A percentile compares a stretch with the other conserved stretches of the same genome.
Conservation (phyloP, 805 yeast genomes). For the Tetrapisispora iriomotensis region DNA sequence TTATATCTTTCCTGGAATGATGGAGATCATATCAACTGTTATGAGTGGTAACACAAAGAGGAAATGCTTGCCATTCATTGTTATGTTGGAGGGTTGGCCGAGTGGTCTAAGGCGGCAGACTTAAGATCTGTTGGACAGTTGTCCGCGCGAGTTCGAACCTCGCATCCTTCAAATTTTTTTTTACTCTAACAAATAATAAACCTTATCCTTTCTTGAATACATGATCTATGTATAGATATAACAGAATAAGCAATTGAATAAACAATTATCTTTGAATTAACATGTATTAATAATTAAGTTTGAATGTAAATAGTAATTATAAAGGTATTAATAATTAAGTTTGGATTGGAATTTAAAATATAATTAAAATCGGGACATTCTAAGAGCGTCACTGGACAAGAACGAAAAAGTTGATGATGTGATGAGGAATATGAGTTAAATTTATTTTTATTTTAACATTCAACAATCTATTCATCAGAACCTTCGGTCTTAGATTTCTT, state of each 20-base stretch:
- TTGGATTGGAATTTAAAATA: neutral
- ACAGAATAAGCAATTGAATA: neutral
- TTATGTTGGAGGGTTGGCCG: constrained; percentile 24
- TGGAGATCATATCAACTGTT: too few relatives aligned
- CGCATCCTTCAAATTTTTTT: constrained; percentile 10
- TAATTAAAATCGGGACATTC: neutral
- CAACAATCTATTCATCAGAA: neutral
- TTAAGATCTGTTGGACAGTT: neutral
- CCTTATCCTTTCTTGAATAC: neutral
- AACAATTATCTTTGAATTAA: neutral
- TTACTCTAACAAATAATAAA: too few relatives aligned
- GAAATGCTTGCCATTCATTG: neutral
- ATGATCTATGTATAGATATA: neutral
- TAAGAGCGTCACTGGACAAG: too few relatives aligned
- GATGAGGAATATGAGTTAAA: too few relatives aligned
- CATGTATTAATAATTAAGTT: constrained; percentile 2
- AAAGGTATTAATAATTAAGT: constrained; percentile 3
- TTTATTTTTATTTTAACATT: too few relatives aligned
- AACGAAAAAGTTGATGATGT: too few relatives aligned
- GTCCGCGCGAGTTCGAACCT: constrained; percentile 14
- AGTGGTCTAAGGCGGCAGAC: constrained; percentile 28
- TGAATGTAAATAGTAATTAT: constrained; percentile 2
- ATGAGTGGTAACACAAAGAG: neutral
- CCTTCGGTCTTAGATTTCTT: constrained; percentile 8
- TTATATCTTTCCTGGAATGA: too few relatives aligned